These are phyloP conservation scores for Rosa multiflora DNA, from an alignment of 306 rosid genomes.

Conservation along the genomic window DNA sequence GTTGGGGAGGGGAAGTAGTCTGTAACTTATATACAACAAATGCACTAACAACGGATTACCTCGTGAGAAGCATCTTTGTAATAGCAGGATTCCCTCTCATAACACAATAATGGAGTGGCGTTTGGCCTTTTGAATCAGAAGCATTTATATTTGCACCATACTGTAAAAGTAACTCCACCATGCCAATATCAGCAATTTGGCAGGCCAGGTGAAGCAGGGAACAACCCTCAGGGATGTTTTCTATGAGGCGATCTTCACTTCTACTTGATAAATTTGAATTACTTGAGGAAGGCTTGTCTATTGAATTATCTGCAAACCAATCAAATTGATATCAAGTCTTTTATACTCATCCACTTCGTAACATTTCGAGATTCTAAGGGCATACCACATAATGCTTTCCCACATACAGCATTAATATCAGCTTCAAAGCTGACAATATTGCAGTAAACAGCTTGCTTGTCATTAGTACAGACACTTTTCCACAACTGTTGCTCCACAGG, in stretches of 20 bases:
- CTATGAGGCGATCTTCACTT: slow-evolving; percentile 36
- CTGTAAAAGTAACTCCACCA: slow-evolving; percentile 82
- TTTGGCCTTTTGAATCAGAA: slow-evolving; percentile 53
- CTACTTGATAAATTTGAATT: slow-evolving; percentile 26
- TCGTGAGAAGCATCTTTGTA: slow-evolving; percentile 56
- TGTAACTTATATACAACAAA: neutral
- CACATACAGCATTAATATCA: slow-evolving; percentile 41
- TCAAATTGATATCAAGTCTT: slow-evolving; percentile 16
- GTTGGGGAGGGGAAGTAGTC: neutral
- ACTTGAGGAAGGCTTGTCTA: slow-evolving; percentile 42
- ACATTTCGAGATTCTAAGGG: slow-evolving; percentile 22
- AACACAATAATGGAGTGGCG: slow-evolving; percentile 68
- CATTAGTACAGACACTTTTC: slow-evolving; percentile 62
- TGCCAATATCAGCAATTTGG: slow-evolving; percentile 58
- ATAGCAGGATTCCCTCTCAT: slow-evolving; percentile 39
- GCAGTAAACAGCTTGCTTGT: slow-evolving; percentile 66
- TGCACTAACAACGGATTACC: slow-evolving; percentile 33
- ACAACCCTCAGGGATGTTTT: slow-evolving; percentile 43
- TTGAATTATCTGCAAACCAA: slow-evolving; percentile 38
- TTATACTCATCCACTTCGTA: slow-evolving; percentile 21
- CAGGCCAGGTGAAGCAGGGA: slow-evolving; percentile 77
- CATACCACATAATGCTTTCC: slow-evolving; percentile 47
- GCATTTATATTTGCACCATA: slow-evolving; percentile 67
- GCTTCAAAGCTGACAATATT: slow-evolving; percentile 49
- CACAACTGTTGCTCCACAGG: slow-evolving; percentile 44